phyloP scores from a whole-genome alignment of 2,329 filamentous ascomycete genomes.

The Microdochium paspali region DNA sequence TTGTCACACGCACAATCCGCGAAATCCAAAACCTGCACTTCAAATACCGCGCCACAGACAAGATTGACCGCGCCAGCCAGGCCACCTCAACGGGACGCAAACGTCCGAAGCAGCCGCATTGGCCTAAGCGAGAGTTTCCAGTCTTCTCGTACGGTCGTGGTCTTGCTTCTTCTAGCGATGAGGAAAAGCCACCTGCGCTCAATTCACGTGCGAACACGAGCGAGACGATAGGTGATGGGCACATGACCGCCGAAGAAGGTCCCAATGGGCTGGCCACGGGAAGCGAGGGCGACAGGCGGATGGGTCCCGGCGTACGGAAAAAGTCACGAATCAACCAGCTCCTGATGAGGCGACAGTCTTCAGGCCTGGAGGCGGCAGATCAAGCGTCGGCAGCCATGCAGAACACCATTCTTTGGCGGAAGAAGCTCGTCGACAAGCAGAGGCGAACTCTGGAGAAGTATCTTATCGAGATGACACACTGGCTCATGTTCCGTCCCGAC shows the following conservation, averaged over 20 bases:
- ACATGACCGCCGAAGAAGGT: constrained; percentile 28
- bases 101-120: constrained; percentile 75
- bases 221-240: constrained; percentile 21
- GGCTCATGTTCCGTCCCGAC: constrained; percentile 92
- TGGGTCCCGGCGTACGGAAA: constrained; percentile 26
- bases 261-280: constrained; percentile 54
- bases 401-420: constrained; percentile 44
- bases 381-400: constrained; percentile 29
- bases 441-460: constrained; percentile 82
- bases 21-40: constrained; percentile 91
- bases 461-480: constrained; percentile 86
- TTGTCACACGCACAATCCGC: constrained; percentile 73
- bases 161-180: constrained; percentile 70
- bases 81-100: constrained; percentile 55
- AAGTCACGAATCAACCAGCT: constrained; percentile 45
- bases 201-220: constrained; percentile 24
- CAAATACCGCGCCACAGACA: constrained; percentile 82
- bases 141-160: constrained; percentile 76
- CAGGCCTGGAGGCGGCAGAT: constrained; percentile 35
- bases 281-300: constrained; percentile 55
- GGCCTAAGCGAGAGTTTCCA: constrained; percentile 81
- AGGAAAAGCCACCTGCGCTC: constrained; percentile 33
- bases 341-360: constrained; percentile 43
- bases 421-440: constrained; percentile 71
- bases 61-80: constrained; percentile 74